A percentile compares a stretch with the other conserved stretches of the same genome.
phyloP scores from a whole-genome alignment of 1,284 basidiomycete species.

The Rhodotorula sp. region DNA sequence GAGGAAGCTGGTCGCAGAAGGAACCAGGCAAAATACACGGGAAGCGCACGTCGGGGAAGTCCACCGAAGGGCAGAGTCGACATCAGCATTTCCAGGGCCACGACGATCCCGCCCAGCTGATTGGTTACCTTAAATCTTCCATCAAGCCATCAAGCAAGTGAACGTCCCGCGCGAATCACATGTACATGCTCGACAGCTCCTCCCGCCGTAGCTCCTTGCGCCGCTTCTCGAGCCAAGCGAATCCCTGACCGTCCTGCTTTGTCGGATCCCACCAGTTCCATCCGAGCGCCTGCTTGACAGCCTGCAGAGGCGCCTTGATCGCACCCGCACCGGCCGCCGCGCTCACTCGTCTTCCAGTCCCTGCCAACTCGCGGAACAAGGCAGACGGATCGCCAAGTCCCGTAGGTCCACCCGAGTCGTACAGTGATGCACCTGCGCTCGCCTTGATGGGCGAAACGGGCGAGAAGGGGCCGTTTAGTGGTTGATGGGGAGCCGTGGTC shows the following conservation, averaged over 20 bases:
- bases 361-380: constrained; percentile 16
- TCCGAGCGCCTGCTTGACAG: constrained; percentile 6
- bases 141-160: not conserved
- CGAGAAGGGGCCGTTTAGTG: constrained; percentile 38
- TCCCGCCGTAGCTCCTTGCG: constrained; percentile 22
- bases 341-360: not conserved
- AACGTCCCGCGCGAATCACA: constrained; percentile 13
- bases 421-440: constrained; percentile 1
- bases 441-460: constrained; percentile 12
- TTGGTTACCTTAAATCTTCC: not conserved
- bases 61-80: not conserved
- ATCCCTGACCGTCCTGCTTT: constrained; percentile 23
- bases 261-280: constrained; percentile 36
- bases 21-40: too few relatives aligned
- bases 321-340: not conserved
- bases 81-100: too few relatives aligned
- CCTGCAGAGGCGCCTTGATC: not conserved
- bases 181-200: constrained; percentile 27
- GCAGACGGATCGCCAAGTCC: constrained; percentile 25
- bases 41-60: not conserved
- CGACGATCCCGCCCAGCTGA: not conserved
- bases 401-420: constrained; percentile 32
- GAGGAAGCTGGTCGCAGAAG: too few relatives aligned
- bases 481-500: constrained; percentile 24
- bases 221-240: constrained; percentile 33